Base-by-base conservation (phyloP, 2,329 filamentous ascomycete genomes). In the Scedosporium aurantiacum region DNA sequence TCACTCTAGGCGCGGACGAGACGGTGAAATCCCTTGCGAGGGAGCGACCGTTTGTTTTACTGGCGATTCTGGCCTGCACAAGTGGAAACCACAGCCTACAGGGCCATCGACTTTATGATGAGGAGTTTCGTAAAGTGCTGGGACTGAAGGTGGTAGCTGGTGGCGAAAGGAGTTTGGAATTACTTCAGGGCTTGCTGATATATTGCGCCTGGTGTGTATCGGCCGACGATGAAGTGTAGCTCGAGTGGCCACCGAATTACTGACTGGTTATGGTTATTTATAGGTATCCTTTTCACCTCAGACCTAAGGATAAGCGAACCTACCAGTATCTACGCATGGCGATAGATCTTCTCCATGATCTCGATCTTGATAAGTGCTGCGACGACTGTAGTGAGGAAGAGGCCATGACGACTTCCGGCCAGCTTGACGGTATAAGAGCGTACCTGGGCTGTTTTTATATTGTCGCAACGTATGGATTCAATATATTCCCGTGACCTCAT, bases 81-180 rank as follows among this genome's bases (percentile, higher is more conserved):
- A 79, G 79, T 40, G 76, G 74, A 1, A 75, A 77, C 32, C 72
- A 67, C 10, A 77, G 78, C n/a, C 66, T 80, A 23, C 78, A 81
- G 64, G 77, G 81, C 0, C 79, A 83, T 61, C 76, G 70, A 14
- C 71, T 81, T 2, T 82, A 85, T 54, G 82, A 84, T 28, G 77
- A 80, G 57, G 82, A 85, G 69, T 81, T 85, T 58, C 74, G 81
- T 32, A 83, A 82, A 66, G 74, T 82, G 0, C 65, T 84, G n/a
- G 80, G 76, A 1, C 71, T 82, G 54, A 84, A 82, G 67, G 79
- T 82, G 47, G 79, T 86, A 0, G 75, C 82, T 0, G 76, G 78
- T 2, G 81, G 82, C 0, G 82, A 86, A 71, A 77, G 80, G 61
- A 82, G 75, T 12, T 63, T 85, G 23, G 82, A 86, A 65, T 65